Base-by-base conservation (phyloP, 192 early-diverging fungal species). In the Backusella tuberculispora region DNA sequence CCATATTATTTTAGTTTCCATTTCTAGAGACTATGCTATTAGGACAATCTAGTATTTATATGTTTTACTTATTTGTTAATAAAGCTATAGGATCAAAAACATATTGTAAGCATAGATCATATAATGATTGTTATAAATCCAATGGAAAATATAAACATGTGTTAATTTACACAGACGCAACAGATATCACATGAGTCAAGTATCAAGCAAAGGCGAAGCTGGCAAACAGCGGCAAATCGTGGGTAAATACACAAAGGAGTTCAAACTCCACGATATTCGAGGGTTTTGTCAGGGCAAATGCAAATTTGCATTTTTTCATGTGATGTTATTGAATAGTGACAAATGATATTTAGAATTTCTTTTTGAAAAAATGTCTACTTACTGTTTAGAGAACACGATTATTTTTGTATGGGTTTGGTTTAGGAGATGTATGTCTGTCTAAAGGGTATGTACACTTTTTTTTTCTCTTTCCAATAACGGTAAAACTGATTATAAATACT, bases 141-240 rank as follows among this genome's bases (percentile, higher is more conserved):
- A 41, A 14, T 17, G 43, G 29, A n/a, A 21, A 29, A 19, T 42
- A n/a, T 19, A 41, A 68, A 41, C 41, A 42, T 42, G 19, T 42
- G 40, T 42, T 24, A 42, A 24, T 68, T 21, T 21, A 24, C 21
- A 42, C 19, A 26, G 42, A 21, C 29, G 19, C 42, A 26, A 42
- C 3, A 29, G 66, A 1, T 68, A 24, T 40, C 21, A 68, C 40
- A 24, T 24, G 40, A 41, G 21, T 42, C 13, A 45, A 68, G 12
- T 9, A 45, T 60, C 21, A 60, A 19, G 26, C 21, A 60, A 60
- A 21, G 5, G 2, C 24, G 9, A 0, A 14, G 10, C 21, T 68
- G 66, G 66, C 66, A 68, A 68, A 68, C n/a, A 24, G 24, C 66
- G 66, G 66, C 66, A 68, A 44, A 68, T 68, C 38, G 38, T 68